phyloP scores from a whole-genome alignment of 768 basidiomycete genomes.

The Agaricus blazei region DNA sequence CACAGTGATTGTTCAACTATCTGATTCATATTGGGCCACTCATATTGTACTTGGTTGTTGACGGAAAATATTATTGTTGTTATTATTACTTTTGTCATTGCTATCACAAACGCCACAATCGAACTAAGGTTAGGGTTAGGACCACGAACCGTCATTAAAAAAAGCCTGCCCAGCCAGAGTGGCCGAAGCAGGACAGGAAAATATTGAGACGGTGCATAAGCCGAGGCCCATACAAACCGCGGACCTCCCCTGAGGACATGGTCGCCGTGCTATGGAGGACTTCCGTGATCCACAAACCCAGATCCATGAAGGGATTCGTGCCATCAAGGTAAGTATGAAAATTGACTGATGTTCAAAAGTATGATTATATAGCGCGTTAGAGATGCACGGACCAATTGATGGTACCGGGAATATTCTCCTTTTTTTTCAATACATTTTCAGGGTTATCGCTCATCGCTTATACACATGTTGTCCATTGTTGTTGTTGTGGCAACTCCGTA shows the following conservation, averaged over 20 bases:
- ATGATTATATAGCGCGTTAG: slow-evolving; percentile 18
- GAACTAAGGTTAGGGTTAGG: slow-evolving; percentile 48
- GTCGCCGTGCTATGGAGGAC: slow-evolving; percentile 69
- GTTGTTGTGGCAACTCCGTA: no score
- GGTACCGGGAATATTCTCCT: background rate
- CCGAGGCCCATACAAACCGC: slow-evolving; percentile 65
- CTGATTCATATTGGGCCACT: no score
- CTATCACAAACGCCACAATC: background rate
- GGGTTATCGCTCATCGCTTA: no score
- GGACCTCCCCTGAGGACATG: slow-evolving; percentile 58
- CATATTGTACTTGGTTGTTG: no score
- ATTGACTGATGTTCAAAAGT: background rate
- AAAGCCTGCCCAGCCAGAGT: slow-evolving; percentile 55
- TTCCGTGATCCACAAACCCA: slow-evolving; percentile 52
- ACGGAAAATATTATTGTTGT: no score
- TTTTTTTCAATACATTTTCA: background rate
- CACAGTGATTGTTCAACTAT: no score
- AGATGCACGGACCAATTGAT: slow-evolving; percentile 32
- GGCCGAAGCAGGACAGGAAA: slow-evolving; percentile 69
- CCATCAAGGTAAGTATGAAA: slow-evolving; percentile 66
- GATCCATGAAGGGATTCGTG: slow-evolving; percentile 48
- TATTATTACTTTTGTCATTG: no score
- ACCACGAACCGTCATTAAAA: slow-evolving; percentile 22
- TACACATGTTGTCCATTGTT: no score
- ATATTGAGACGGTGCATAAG: slow-evolving; percentile 78